phyloP scores from a whole-genome alignment of 2,329 filamentous ascomycete species.

The Didymella keratinophila region DNA sequence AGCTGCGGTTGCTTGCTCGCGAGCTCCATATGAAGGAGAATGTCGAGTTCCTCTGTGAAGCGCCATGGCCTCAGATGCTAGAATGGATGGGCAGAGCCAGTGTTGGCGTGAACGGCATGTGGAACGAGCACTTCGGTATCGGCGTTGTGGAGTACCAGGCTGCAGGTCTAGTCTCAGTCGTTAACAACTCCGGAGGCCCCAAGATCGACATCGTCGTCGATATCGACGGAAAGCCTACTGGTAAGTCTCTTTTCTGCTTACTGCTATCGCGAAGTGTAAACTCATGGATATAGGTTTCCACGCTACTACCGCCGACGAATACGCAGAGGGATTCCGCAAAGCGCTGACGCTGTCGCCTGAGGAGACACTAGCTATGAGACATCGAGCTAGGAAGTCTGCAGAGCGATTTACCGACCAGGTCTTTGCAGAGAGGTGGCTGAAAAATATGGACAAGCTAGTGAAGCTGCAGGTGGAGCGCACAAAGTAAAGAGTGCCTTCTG shows the following conservation, averaged over 20 bases:
- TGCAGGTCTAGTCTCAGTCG: conserved; percentile 89
- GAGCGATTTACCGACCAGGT: conserved; percentile 86
- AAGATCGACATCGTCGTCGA: conserved; percentile 91
- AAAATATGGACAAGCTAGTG: conserved; percentile 77
- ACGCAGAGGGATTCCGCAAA: conserved; percentile 79
- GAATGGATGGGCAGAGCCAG: conserved; percentile 78
- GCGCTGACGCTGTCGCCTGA: conserved; percentile 70
- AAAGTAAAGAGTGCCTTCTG: conserved; percentile 5
- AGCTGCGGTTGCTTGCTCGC: conserved; percentile 83
- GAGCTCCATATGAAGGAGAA: conserved; percentile 81
- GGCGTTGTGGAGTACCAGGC: conserved; percentile 98
- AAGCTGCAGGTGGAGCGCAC: conserved; percentile 45
- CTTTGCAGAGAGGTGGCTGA: conserved; percentile 81
- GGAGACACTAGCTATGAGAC: conserved; percentile 77
- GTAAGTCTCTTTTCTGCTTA: conserved; percentile 55
- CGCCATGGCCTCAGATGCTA: conserved; percentile 85
- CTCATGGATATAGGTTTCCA: conserved; percentile 72
- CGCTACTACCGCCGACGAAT: conserved; percentile 78
- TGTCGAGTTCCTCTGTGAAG: conserved; percentile 89
- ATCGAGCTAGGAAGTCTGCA: conserved; percentile 78
- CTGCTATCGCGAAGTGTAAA: background rate
- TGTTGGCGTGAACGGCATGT: conserved; percentile 95
- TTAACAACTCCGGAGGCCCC: conserved; percentile 91
- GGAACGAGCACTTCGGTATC: conserved; percentile 99
- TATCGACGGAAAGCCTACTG: conserved; percentile 78